Conservation (phyloP, 73 alveolate species). For the Stentor roeselii region DNA sequence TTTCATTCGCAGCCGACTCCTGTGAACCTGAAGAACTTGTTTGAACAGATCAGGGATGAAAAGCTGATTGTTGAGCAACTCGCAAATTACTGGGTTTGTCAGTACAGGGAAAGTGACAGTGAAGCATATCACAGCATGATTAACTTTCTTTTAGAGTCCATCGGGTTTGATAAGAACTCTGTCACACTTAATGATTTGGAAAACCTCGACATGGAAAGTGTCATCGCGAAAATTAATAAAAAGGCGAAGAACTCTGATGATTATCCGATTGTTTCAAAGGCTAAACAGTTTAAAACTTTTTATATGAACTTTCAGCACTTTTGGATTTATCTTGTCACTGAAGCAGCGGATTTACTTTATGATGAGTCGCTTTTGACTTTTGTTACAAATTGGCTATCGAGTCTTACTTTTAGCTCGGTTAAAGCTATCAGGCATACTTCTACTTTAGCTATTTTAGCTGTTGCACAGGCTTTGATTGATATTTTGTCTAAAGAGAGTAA, state of each 20-base stretch:
- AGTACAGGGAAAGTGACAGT: neutral
- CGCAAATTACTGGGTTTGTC: neutral
- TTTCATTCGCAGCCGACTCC: neutral
- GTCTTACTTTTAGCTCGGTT: neutral
- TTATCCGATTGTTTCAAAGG: conserved; percentile 5
- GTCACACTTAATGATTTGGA: neutral
- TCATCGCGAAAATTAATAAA: neutral
- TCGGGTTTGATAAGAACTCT: neutral
- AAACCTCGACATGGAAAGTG: neutral
- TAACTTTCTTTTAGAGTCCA: neutral
- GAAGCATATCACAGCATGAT: neutral
- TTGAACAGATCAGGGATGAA: neutral
- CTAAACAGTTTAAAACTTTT: neutral
- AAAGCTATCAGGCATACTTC: conserved; percentile 6
- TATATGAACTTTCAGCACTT: neutral
- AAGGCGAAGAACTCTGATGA: neutral
- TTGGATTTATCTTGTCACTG: conserved; percentile 8
- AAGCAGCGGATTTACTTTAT: neutral
- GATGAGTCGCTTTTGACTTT: conserved; percentile 16
- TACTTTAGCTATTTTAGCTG: neutral
- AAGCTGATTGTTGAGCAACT: neutral
- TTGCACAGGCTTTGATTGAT: conserved; percentile 15
- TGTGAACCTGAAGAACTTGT: conserved; percentile 16
- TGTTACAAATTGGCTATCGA: conserved; percentile 2
- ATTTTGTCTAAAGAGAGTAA: neutral